Conservation (phyloP, 805 yeast genomes). For the Schizosaccharomyces pombe region DNA sequence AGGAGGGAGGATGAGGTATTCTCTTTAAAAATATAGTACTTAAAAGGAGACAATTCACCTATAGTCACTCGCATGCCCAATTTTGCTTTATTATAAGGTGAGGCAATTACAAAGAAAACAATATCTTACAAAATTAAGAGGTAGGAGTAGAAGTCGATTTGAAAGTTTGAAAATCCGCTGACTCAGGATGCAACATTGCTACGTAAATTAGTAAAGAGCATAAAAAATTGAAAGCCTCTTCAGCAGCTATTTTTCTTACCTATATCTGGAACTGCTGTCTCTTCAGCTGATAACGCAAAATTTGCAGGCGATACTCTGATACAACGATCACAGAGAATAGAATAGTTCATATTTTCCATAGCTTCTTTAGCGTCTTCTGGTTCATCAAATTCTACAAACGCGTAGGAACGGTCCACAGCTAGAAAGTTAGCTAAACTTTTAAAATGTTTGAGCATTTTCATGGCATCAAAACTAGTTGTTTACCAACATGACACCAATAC, state of each 20-base stretch:
- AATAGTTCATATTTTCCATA: conserved; percentile 1
- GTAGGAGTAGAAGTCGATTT: too few relatives aligned
- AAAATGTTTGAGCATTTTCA: too few relatives aligned
- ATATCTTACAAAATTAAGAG: too few relatives aligned
- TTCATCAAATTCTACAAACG: background rate
- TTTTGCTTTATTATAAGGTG: too few relatives aligned
- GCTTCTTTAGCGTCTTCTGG: conserved; percentile 2
- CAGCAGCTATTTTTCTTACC: background rate
- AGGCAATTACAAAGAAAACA: too few relatives aligned
- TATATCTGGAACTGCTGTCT: background rate
- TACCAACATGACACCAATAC: too few relatives aligned
- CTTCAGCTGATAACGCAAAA: background rate
- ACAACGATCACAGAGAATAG: background rate
- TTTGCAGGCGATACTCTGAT: conserved; percentile 1
- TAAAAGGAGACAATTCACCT: too few relatives aligned
- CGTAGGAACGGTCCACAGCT: background rate
- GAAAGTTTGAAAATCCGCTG: too few relatives aligned
- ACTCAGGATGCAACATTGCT: background rate
- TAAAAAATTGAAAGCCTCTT: background rate
- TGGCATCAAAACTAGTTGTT: too few relatives aligned
- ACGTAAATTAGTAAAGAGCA: background rate
- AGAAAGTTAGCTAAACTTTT: background rate
- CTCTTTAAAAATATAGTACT: too few relatives aligned
- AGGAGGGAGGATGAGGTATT: too few relatives aligned
- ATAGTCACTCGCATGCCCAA: too few relatives aligned